Evolutionary conservation across 257 asterid genomes (phyloP), one percentile per base, ranked within the genome.

Genomic region (Avicennia marina): DNA sequence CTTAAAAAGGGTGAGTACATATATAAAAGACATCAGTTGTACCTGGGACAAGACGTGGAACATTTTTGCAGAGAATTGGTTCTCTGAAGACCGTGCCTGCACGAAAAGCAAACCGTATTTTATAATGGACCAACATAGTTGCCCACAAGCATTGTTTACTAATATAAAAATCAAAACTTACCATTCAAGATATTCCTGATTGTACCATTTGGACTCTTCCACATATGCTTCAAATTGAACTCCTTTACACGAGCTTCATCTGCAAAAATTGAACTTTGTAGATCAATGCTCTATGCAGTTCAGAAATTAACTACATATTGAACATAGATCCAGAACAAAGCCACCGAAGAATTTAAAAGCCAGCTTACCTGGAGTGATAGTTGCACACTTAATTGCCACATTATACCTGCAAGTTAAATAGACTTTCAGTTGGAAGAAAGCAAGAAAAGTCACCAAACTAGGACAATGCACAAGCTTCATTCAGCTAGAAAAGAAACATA

Each of bases 331-430:
- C 41, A 66, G 26, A 19, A 19, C 7, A 50, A 46, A 36, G 11
- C 38, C 32, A 58, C 4, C 16, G 12, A 27, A 29, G 41, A 26
- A 47, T 5, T 22, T 40, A 12, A 67, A n/a, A 54, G 60, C 31
- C 41, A 41, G 50, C 53, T 17, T 74, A 89, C 98, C 98, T 64
- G 99, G 97, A 70, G 99, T 93, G 65, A 93, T 93, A 46, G 99
- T 93, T 24, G 97, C 99, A 65, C 99, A 89, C 86, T 93, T 93
- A 49, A 93, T 93, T 7, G 99, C 99, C 65, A 93, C 99, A 75
- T 93, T 89, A 61, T 89, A 84, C 89, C 98, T 93, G 75, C 69
- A 70, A 53, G 46, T 63, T 27, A 10, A 69, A 52, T n/a, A n/a
- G n/a, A n/a, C n/a, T n/a, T n/a, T n/a, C n/a, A n/a, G n/a, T n/a